Conservation (phyloP, 352 stramenopile species). For the Aphanomyces cochlioides region DNA sequence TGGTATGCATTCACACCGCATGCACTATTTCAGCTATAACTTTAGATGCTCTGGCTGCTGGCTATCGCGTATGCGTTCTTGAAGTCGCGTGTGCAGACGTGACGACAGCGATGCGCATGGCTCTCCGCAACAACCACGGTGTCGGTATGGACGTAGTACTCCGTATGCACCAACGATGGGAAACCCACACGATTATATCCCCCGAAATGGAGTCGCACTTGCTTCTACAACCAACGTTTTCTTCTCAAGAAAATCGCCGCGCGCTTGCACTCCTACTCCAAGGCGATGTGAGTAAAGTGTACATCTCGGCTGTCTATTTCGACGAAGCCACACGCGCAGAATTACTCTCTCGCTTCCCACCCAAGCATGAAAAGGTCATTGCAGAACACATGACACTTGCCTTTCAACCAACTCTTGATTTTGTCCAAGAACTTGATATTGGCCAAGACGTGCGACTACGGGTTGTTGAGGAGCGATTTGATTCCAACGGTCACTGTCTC, state of each 20-base stretch:
- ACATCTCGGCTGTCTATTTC: constrained; percentile 15
- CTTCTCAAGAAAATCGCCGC: not conserved
- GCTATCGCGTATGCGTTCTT: not conserved
- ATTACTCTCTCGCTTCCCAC: constrained; percentile 3
- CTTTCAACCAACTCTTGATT: not conserved
- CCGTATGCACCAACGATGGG: constrained; percentile 23
- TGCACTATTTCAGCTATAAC: not conserved
- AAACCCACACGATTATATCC: not conserved
- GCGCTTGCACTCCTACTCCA: constrained; percentile 1
- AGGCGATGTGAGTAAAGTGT: not conserved
- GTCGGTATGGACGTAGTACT: constrained; percentile 2
- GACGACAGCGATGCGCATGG: constrained; percentile 2
- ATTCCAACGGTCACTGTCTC: constrained; percentile 3
- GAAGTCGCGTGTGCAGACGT: constrained; percentile 10
- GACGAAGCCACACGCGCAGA: not conserved
- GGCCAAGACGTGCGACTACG: not conserved
- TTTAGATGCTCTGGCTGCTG: not conserved
- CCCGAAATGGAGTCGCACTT: not conserved
- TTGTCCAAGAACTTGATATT: not conserved
- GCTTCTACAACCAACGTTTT: not conserved
- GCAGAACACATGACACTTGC: constrained; percentile 24
- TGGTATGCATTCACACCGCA: not conserved
- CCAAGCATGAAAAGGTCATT: not conserved
- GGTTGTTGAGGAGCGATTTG: not conserved
- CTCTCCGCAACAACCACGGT: constrained; percentile 17